These are phyloP conservation scores for Entomortierella chlamydospora DNA, from an alignment of 192 early-diverging fungal genomes.

Conservation along the genomic window DNA sequence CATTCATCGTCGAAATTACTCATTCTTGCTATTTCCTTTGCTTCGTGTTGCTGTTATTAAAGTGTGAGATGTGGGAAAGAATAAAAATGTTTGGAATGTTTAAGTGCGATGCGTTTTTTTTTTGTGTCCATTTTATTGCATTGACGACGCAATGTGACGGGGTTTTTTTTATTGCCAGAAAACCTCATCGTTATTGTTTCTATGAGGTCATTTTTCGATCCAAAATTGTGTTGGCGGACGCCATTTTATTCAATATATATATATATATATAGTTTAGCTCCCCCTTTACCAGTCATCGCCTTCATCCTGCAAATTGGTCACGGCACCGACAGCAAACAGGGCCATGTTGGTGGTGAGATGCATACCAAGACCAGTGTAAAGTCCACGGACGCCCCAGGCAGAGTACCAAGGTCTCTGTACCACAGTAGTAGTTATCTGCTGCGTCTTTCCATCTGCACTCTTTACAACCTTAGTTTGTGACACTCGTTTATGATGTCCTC, in stretches of 20 bases:
- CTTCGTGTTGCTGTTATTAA: neutral
- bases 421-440: slow-evolving; percentile 11
- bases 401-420: slow-evolving; percentile 48
- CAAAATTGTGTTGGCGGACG: no score
- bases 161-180: no score
- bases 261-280: neutral
- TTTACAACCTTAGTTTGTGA: slow-evolving; percentile 22
- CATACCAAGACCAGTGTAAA: slow-evolving; percentile 80
- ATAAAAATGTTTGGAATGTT: neutral
- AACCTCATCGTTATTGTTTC: no score
- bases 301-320: slow-evolving; percentile 71
- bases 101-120: no score
- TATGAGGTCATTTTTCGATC: no score
- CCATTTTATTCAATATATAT: neutral
- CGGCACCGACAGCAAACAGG: slow-evolving; percentile 71
- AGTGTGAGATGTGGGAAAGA: neutral
- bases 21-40: slow-evolving; percentile 3
- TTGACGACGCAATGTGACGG: no score
- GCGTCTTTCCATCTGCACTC: slow-evolving; percentile 11
- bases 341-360: slow-evolving; percentile 71
- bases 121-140: no score
- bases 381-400: slow-evolving; percentile 74
- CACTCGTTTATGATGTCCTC: slow-evolving; percentile 59
- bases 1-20: slow-evolving; percentile 39
- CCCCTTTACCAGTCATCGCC: slow-evolving; percentile 47